Evolutionary conservation across 345 rosid species (phyloP).

Genomic region (Jatropha curcas): DNA sequence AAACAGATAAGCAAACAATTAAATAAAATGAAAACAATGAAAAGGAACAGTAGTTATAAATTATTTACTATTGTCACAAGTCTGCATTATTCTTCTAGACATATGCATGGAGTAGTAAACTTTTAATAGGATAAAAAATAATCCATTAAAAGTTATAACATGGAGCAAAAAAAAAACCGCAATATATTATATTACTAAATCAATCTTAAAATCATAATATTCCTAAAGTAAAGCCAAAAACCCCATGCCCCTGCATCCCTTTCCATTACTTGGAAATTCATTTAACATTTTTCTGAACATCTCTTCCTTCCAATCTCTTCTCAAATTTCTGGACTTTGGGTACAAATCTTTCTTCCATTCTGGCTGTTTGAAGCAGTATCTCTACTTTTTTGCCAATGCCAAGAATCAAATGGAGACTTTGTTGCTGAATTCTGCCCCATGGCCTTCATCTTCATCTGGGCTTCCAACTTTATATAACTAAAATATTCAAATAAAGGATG

Average conservation of each 20-base stretch:
- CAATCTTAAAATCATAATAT: too few relatives aligned
- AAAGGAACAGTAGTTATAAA: background rate
- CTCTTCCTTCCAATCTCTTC: background rate
- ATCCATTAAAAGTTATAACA: too few relatives aligned
- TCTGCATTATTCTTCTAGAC: background rate
- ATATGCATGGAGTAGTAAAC: background rate
- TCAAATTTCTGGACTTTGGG: background rate
- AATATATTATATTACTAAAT: too few relatives aligned
- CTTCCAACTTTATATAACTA: background rate
- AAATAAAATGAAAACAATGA: background rate
- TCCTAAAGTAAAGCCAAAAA: background rate
- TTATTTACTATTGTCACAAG: background rate
- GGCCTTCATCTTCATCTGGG: background rate
- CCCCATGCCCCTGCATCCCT: background rate
- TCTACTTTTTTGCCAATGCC: background rate
- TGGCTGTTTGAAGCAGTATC: background rate
- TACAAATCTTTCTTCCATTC: background rate
- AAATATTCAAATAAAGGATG: background rate
- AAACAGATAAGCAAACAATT: background rate
- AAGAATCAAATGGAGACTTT: background rate
- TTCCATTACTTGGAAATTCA: background rate
- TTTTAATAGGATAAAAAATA: too few relatives aligned
- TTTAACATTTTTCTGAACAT: background rate
- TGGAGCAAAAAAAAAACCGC: too few relatives aligned
- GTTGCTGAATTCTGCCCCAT: background rate